These are phyloP conservation scores for Anacardium occidentale DNA, from an alignment of 345 rosid species.

Conservation along the genomic window DNA sequence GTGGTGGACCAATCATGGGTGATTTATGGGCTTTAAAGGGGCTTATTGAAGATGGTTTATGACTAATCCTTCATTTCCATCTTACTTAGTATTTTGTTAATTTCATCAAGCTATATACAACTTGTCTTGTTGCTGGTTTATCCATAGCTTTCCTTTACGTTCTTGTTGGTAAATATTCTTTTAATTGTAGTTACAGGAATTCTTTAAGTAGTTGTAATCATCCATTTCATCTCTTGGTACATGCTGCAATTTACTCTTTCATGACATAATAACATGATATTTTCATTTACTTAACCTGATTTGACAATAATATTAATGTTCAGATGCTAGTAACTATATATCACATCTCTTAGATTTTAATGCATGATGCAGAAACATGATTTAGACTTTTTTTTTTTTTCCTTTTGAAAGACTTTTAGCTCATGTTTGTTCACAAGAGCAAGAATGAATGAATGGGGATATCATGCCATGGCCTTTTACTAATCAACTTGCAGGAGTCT, in stretches of 20 bases:
- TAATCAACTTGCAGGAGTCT: not conserved
- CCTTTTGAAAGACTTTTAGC: not conserved
- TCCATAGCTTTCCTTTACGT: not conserved
- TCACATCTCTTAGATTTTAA: not conserved
- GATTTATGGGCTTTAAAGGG: conserved; percentile 99
- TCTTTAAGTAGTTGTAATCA: not conserved
- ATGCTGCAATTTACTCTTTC: not conserved
- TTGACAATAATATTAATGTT: not conserved
- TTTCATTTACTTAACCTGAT: not conserved
- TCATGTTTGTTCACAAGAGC: not conserved
- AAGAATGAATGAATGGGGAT: too few relatives aligned
- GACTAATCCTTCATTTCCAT: conserved; percentile 11
- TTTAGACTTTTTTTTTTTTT: not conserved
- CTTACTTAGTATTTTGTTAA: too few relatives aligned
- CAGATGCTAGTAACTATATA: not conserved
- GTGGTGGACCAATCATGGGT: conserved; percentile 91
- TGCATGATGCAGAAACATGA: not conserved
- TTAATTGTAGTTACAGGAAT: not conserved
- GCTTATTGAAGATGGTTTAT: conserved; percentile 82
- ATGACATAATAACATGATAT: not conserved
- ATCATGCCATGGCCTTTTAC: not conserved
- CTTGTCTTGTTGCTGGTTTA: too few relatives aligned
- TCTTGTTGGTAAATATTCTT: not conserved
- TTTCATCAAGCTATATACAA: too few relatives aligned
- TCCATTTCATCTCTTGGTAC: not conserved